Conservation (phyloP, 305 asterid genomes). For the Fraxinus greggii region DNA sequence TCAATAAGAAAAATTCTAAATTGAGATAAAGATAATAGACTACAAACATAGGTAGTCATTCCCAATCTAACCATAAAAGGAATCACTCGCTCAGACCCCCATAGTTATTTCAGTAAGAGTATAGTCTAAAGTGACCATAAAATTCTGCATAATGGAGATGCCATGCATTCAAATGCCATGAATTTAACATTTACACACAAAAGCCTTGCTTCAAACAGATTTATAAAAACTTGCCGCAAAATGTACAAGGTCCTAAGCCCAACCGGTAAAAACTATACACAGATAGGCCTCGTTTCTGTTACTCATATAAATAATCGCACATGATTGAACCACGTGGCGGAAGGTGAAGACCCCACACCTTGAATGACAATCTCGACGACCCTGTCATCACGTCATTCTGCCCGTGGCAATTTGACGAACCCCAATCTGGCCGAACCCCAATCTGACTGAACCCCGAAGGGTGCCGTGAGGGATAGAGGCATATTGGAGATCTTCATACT, state of each 20-base stretch:
- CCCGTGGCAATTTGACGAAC: too few species aligned
- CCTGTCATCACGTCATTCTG: too few species aligned
- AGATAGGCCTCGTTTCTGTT: neutral
- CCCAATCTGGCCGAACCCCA: too few species aligned
- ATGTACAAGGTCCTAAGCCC: neutral
- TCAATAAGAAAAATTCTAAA: neutral
- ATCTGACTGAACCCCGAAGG: too few species aligned
- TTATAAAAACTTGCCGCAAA: neutral
- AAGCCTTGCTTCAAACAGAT: neutral
- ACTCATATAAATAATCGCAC: too few species aligned
- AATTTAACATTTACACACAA: neutral
- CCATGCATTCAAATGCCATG: conserved; percentile 18
- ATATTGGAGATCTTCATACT: too few species aligned
- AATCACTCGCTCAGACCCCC: neutral
- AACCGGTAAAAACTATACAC: neutral
- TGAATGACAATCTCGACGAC: too few species aligned
- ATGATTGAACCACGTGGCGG: too few species aligned
- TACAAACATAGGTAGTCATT: neutral
- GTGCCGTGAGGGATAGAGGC: too few species aligned
- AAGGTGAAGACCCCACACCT: too few species aligned
- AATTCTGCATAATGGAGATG: conserved; percentile 9
- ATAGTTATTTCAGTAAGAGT: neutral
- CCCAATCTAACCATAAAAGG: neutral
- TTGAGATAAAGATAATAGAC: neutral
- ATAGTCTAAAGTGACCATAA: neutral